Evolutionary conservation across 2,329 filamentous ascomycete genomes (phyloP).

Genomic region (Fusarium denticulatum): DNA sequence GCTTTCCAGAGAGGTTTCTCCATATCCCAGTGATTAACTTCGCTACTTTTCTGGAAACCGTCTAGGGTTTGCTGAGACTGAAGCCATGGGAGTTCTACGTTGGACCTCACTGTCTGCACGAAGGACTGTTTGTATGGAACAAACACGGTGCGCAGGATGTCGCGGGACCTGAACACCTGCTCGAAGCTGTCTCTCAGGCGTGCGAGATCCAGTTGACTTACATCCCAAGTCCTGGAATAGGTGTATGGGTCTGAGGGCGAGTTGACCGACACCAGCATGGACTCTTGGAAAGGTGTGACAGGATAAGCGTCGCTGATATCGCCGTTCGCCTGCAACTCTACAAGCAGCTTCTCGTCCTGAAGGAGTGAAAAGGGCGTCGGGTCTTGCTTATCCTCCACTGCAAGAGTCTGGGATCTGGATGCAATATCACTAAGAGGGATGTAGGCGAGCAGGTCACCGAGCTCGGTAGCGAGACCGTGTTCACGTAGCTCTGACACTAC

Average conservation of each 20-base stretch:
- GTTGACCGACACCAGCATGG: constrained; percentile 21
- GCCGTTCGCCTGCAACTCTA: not conserved
- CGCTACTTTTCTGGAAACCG: not conserved
- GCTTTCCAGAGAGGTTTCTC: not conserved
- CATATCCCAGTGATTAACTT: not conserved
- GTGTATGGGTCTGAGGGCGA: constrained; percentile 18
- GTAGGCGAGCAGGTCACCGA: not conserved
- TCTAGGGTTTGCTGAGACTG: not conserved
- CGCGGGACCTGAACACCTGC: constrained; percentile 8
- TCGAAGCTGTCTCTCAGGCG: constrained; percentile 16
- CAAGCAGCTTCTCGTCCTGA: not conserved
- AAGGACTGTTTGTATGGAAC: constrained; percentile 10
- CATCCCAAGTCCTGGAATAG: constrained; percentile 30
- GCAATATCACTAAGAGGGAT: not conserved
- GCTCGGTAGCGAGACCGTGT: not conserved
- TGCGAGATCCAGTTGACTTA: constrained; percentile 6
- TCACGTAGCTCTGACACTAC: constrained; percentile 8
- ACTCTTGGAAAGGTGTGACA: constrained; percentile 39
- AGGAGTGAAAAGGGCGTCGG: constrained; percentile 25
- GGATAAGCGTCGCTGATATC: constrained; percentile 35
- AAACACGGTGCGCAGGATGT: constrained; percentile 33
- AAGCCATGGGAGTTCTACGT: not conserved
- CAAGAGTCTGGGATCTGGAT: not conserved
- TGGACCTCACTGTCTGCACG: not conserved
- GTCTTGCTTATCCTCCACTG: not conserved